Conservation (phyloP, 2,329 filamentous ascomycete genomes). For the Penicillium sp. region DNA sequence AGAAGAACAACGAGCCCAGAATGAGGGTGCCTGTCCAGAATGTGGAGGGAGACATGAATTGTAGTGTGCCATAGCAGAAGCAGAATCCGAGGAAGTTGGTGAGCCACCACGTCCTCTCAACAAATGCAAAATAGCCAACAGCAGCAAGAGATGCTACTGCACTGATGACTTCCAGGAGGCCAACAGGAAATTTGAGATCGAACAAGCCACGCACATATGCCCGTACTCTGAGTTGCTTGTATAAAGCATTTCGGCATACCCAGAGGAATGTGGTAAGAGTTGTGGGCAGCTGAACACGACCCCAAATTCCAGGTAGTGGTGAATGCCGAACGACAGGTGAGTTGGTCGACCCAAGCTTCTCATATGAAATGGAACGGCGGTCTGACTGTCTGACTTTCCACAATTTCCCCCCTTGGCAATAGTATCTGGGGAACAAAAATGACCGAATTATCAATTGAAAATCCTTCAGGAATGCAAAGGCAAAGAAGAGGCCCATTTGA, state of each 20-base stretch:
- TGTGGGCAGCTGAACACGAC: constrained; percentile 48
- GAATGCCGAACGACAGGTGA: constrained; percentile 36
- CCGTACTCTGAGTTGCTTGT: constrained; percentile 54
- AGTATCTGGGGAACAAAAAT: constrained; percentile 73
- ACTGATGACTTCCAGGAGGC: constrained; percentile 55
- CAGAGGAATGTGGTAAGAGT: constrained; percentile 46
- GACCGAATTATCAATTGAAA: constrained; percentile 63
- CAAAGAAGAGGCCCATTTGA: constrained; percentile 73
- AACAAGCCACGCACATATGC: constrained; percentile 56
- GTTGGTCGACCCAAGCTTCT: constrained; percentile 8
- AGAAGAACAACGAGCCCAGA: constrained; percentile 80
- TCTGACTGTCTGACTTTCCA: constrained; percentile 48
- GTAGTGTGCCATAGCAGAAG: constrained; percentile 79
- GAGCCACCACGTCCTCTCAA: constrained; percentile 66
- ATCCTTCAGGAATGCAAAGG: constrained; percentile 74
- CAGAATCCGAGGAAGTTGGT: constrained; percentile 86
- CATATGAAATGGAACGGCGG: constrained; percentile 28
- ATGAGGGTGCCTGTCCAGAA: constrained; percentile 80
- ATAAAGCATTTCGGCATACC: constrained; percentile 50
- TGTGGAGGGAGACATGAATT: constrained; percentile 84
- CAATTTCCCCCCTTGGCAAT: constrained; percentile 53
- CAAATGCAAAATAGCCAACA: constrained; percentile 65
- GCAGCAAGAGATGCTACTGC: constrained; percentile 57
- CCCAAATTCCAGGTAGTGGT: constrained; percentile 55
- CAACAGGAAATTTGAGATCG: constrained; percentile 43